Evolutionary conservation across 306 rosid genomes (phyloP), one percentile per base, ranked within the genome.

Genomic region (Cucurbita moschata): DNA sequence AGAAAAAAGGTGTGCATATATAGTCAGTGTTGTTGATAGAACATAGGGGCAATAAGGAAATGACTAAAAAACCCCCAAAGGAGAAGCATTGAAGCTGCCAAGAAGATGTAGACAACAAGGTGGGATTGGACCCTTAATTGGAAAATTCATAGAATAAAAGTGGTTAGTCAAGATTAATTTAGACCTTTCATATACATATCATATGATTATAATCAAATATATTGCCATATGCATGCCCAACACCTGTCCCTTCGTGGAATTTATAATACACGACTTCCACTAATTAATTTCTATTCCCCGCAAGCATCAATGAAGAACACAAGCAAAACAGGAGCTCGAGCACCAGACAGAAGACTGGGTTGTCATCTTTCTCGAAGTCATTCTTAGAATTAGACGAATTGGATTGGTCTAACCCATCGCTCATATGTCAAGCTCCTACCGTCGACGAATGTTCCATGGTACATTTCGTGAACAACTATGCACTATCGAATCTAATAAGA

Each of bases 61-160:
- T 9, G 19, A 66, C 72, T 12, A 4, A 18, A 37, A 43, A 18
- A 6, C 10, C 54, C 69, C 23, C n/a, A 11, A 42, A 66, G 9
- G 12, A 44, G 5, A 43, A 43, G 53, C 39, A 66, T 66, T 11
- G 72, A 66, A 66, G 72, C 72, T 44, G 54, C 72, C 72, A 66
- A 66, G 9, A 66, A 66, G 72, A 66, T 66, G 72, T 66, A 66
- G 72, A 66, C 72, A 66, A 66, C 10, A 66, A 66, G 72, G 72
- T 35, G 71, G 15, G 72, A 44, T 53, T 66, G 72, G 54, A 66
- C 72, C 72, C 43, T 43, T 66, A 66, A 66, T 43, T 43, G 26
- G 37, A 66, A 66, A 42, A 42, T 66, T 66, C 53, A 42, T 44
- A 66, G 72, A 42, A 42, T 43, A n/a, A 65, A 65, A 37, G 52